These are phyloP conservation scores for Phytopythium helicoides DNA, from an alignment of 352 stramenopile genomes.

Conservation along the genomic window DNA sequence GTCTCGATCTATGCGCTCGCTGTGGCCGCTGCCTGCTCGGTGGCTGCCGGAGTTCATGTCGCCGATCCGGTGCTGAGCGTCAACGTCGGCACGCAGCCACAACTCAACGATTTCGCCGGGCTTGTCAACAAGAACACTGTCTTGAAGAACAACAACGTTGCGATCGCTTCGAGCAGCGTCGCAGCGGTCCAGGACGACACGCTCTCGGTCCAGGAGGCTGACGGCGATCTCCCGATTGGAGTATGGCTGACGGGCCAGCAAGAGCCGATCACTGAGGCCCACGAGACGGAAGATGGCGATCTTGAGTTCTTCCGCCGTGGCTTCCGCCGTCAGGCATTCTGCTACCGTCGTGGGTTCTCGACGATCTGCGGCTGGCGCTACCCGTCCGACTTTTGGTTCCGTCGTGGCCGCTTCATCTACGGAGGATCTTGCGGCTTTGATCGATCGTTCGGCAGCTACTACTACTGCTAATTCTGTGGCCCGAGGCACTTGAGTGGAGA, in stretches of 20 bases:
- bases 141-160: slow-evolving; percentile 7
- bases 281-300: not conserved
- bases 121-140: slow-evolving; percentile 11
- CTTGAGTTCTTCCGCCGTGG: slow-evolving; percentile 8
- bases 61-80: not conserved
- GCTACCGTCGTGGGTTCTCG: not conserved
- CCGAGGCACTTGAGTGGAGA: not conserved
- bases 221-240: slow-evolving; percentile 5
- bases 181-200: slow-evolving; percentile 4
- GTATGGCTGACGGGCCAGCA: slow-evolving; percentile 13
- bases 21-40: not conserved
- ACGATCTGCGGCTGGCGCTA: slow-evolving; percentile 37
- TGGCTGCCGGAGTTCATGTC: no score
- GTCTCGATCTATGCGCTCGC: not conserved
- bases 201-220: slow-evolving; percentile 1
- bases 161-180: slow-evolving; percentile 4
- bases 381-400: slow-evolving; percentile 36
- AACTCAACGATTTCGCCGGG: slow-evolving; percentile 1
- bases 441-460: slow-evolving; percentile 22
- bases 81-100: slow-evolving; percentile 3
- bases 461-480: slow-evolving; percentile 20
- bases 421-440: slow-evolving; percentile 23
- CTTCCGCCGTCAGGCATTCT: slow-evolving; percentile 20
- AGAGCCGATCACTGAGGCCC: slow-evolving; percentile 9
- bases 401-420: slow-evolving; percentile 26